A percentile compares a stretch with the other conserved stretches of the same genome.
Evolutionary conservation across 257 asterid species (phyloP).

Genomic region (Primulina tabacum): DNA sequence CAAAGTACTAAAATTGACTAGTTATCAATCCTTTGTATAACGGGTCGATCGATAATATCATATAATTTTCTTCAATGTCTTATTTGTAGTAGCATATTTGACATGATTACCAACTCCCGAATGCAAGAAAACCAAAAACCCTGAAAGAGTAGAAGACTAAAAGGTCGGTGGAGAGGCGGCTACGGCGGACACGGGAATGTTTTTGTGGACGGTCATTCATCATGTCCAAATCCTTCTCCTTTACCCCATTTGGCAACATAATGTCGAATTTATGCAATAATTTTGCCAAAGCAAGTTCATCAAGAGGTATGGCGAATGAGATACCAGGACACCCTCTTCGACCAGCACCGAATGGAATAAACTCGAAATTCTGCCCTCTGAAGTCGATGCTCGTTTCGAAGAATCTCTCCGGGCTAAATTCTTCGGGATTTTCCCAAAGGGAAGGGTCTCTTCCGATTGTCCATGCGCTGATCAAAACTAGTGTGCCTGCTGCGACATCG

Average conservation of each 20-base stretch:
- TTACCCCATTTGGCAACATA: constrained; percentile 28
- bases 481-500: constrained; percentile 28
- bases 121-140: too few species aligned
- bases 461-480: constrained; percentile 49
- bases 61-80: too few species aligned
- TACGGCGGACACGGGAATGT: constrained; percentile 32
- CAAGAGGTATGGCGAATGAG: constrained; percentile 19
- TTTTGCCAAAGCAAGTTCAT: constrained; percentile 42
- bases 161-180: constrained; percentile 6
- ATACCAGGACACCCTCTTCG: constrained; percentile 57
- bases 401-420: constrained; percentile 46
- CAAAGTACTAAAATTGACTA: too few species aligned
- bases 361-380: constrained; percentile 43
- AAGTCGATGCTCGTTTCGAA: constrained; percentile 29
- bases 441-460: constrained; percentile 36
- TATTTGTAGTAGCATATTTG: too few species aligned
- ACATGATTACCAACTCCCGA: too few species aligned
- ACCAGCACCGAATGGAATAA: constrained; percentile 59
- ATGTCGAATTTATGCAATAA: constrained; percentile 39
- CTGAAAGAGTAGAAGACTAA: too few species aligned
- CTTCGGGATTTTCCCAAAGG: too few species aligned
- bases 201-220: constrained; percentile 29
- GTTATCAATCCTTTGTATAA: too few species aligned
- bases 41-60: too few species aligned
- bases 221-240: constrained; percentile 34